These are phyloP conservation scores for Botrytis porri DNA, from an alignment of 2,329 filamentous ascomycete species.

Conservation along the genomic window DNA sequence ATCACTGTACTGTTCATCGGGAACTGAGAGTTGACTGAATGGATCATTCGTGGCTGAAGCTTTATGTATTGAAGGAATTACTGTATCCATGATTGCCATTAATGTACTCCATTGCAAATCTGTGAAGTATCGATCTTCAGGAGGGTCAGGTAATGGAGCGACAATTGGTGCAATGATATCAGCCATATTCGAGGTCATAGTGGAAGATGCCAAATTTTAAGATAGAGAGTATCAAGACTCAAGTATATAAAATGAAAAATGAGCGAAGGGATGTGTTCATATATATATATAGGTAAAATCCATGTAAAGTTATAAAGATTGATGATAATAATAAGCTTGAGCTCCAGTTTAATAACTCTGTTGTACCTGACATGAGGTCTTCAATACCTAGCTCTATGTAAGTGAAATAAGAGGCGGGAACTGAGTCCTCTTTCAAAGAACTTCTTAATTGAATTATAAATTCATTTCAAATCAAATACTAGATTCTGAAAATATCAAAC, in stretches of 20 bases:
- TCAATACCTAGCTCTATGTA: too few species aligned
- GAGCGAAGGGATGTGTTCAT: neutral
- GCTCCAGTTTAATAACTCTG: neutral
- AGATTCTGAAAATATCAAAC: too few species aligned
- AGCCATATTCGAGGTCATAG: slow-evolving; percentile 12
- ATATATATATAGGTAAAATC: neutral
- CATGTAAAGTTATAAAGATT: too few species aligned
- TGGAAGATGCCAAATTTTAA: neutral
- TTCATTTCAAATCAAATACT: too few species aligned
- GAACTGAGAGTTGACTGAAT: slow-evolving; percentile 43
- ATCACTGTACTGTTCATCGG: slow-evolving; percentile 50
- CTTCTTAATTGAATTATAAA: too few species aligned
- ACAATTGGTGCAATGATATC: slow-evolving; percentile 25
- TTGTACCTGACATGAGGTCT: neutral
- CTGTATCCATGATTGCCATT: slow-evolving; percentile 54
- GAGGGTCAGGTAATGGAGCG: slow-evolving; percentile 32
- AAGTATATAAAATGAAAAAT: neutral
- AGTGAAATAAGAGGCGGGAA: too few species aligned
- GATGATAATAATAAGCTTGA: neutral
- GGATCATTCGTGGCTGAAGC: slow-evolving; percentile 28
- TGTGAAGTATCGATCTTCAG: slow-evolving; percentile 42
- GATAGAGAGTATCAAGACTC: neutral
- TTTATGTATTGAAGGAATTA: slow-evolving; percentile 57
- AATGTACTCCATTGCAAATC: slow-evolving; percentile 53
- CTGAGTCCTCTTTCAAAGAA: too few species aligned